Evolutionary conservation across 768 basidiomycete species (phyloP).

Genomic region (Grammothele lineata): DNA sequence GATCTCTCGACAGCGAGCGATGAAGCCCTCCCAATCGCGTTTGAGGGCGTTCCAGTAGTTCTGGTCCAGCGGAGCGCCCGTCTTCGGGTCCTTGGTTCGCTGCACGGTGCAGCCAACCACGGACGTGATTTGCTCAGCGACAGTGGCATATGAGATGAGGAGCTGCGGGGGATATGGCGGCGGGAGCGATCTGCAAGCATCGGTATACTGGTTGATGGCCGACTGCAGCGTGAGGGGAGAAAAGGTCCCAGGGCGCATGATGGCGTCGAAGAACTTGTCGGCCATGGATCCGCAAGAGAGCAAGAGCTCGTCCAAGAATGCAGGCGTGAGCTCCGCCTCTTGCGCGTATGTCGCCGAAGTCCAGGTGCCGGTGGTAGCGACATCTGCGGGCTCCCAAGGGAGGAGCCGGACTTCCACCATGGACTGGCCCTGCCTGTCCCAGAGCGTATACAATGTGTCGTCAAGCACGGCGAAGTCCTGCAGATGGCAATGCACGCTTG

Average conservation of each 20-base stretch:
- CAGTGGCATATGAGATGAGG: constrained; percentile 55
- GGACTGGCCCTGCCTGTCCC: constrained; percentile 79
- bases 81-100: constrained; percentile 67
- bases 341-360: constrained; percentile 54
- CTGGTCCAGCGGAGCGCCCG: constrained; percentile 72
- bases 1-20: constrained; percentile 85
- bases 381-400: constrained; percentile 17
- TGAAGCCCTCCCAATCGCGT: constrained; percentile 94
- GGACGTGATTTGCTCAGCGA: constrained; percentile 72
- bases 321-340: constrained; percentile 74
- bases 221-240: constrained; percentile 76
- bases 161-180: constrained; percentile 55
- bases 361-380: constrained; percentile 41
- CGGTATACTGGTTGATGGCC: constrained; percentile 80
- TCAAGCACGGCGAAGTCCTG: constrained; percentile 66
- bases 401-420: constrained; percentile 42
- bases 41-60: constrained; percentile 84
- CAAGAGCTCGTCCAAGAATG: constrained; percentile 84
- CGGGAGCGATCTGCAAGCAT: constrained; percentile 63
- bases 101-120: constrained; percentile 85
- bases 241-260: constrained; percentile 87
- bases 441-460: constrained; percentile 59
- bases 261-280: constrained; percentile 74
- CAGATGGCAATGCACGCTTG: constrained; percentile 64
- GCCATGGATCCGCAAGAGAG: constrained; percentile 66